Evolutionary conservation across 169 alveolate genomes (phyloP).

Genomic region (Amoebophrya sp.): DNA sequence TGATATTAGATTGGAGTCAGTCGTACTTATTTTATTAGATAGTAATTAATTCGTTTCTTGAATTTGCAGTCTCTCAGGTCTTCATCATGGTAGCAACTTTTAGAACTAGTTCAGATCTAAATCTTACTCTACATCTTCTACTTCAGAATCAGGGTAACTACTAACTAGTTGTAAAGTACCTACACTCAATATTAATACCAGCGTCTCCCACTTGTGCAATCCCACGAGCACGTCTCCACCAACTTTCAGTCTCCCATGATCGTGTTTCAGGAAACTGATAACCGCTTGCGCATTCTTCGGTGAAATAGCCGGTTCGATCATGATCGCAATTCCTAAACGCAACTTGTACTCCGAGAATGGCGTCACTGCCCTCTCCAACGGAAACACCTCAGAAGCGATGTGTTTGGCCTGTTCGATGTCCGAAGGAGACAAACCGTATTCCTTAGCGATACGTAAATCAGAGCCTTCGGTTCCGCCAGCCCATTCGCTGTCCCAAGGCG

Average conservation of each 20-base stretch:
- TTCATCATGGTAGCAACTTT: too few relatives aligned
- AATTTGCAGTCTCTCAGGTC: too few relatives aligned
- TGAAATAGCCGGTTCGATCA: neutral
- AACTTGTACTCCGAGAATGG: neutral
- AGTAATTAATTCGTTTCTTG: too few relatives aligned
- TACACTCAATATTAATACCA: too few relatives aligned
- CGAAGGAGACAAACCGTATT: constrained; percentile 38
- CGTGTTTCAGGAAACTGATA: neutral
- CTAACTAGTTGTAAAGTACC: too few relatives aligned
- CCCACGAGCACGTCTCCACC: neutral
- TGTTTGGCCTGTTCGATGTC: constrained; percentile 44
- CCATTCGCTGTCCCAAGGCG: constrained; percentile 49
- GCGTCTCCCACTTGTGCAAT: neutral
- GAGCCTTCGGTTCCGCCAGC: constrained; percentile 52
- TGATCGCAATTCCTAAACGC: neutral
- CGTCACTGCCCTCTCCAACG: neutral
- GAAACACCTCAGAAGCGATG: neutral
- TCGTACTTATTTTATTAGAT: too few relatives aligned
- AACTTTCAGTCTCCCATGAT: neutral
- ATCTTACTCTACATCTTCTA: too few relatives aligned
- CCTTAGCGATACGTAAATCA: constrained; percentile 45
- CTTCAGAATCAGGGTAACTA: too few relatives aligned
- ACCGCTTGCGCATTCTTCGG: neutral
- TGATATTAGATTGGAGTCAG: too few relatives aligned
- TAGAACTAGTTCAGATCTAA: too few relatives aligned